phyloP scores from a whole-genome alignment of 116 monocot genomes.

The Trichopus zeylanicus region DNA sequence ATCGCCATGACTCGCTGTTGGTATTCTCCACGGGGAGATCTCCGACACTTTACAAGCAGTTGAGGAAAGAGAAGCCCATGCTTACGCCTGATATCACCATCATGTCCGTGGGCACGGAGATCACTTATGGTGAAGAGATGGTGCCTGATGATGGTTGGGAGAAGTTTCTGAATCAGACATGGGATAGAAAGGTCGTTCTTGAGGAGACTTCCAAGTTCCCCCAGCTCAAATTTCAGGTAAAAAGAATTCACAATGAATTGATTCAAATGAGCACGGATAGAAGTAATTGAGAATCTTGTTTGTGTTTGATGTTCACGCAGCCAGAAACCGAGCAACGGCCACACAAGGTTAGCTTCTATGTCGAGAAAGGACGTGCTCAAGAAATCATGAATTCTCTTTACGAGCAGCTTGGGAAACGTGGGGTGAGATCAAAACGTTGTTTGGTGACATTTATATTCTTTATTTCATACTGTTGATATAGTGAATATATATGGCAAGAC shows the following conservation, averaged over 20 bases:
- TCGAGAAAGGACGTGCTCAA: conserved; percentile 54
- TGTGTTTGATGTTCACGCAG: conserved; percentile 22
- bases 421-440: conserved; percentile 48
- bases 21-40: conserved; percentile 91
- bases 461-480: no score
- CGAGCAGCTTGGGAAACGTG: conserved; percentile 34
- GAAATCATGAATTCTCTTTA: conserved; percentile 47
- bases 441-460: no score
- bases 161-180: conserved; percentile 43
- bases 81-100: conserved; percentile 78
- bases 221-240: conserved; percentile 41
- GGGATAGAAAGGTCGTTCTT: conserved; percentile 62
- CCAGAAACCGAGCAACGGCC: conserved; percentile 69
- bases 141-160: conserved; percentile 73
- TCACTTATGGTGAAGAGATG: conserved; percentile 72
- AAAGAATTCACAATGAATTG: no score
- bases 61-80: conserved; percentile 68
- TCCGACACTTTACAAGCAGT: conserved; percentile 58
- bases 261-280: neutral
- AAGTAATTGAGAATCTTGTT: neutral
- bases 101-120: conserved; percentile 89
- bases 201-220: conserved; percentile 67
- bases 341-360: conserved; percentile 85
- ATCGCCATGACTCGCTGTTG: conserved; percentile 66
- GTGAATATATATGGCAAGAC: no score